These are phyloP conservation scores for Hordeum marinum DNA, from an alignment of 176 grass and related monocot species.

Conservation along the genomic window DNA sequence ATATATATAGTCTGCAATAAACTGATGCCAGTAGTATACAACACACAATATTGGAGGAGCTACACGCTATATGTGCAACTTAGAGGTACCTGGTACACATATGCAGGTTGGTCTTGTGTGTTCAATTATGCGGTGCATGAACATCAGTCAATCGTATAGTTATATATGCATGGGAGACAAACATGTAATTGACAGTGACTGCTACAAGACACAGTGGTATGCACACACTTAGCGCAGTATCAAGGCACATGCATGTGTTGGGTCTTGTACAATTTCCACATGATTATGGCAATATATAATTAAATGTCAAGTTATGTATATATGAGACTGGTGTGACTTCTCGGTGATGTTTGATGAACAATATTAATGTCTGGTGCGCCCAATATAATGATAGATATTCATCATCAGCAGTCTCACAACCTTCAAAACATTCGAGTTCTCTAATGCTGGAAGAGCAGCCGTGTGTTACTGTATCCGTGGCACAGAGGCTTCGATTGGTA, in stretches of 20 bases:
- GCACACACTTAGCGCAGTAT: background rate
- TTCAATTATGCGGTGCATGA: background rate
- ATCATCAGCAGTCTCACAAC: no score
- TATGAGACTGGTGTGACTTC: background rate
- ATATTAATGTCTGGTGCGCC: background rate
- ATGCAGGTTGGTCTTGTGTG: background rate
- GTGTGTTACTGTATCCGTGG: no score
- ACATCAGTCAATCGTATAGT: background rate
- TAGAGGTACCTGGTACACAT: background rate
- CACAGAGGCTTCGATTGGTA: no score
- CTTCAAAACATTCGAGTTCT: no score
- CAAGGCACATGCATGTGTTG: background rate
- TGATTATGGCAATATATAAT: conserved; percentile 8
- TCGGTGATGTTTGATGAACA: background rate
- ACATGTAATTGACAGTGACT: background rate
- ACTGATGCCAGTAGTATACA: background rate
- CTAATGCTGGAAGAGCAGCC: no score
- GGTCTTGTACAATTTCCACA: background rate
- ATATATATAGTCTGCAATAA: background rate
- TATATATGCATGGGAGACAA: conserved; percentile 3
- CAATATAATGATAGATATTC: no score
- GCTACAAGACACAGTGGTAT: background rate
- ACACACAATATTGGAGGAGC: background rate
- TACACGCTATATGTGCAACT: background rate
- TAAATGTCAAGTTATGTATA: background rate